phyloP scores from a whole-genome alignment of 2,329 filamentous ascomycete genomes.

The Penicillium sp. region DNA sequence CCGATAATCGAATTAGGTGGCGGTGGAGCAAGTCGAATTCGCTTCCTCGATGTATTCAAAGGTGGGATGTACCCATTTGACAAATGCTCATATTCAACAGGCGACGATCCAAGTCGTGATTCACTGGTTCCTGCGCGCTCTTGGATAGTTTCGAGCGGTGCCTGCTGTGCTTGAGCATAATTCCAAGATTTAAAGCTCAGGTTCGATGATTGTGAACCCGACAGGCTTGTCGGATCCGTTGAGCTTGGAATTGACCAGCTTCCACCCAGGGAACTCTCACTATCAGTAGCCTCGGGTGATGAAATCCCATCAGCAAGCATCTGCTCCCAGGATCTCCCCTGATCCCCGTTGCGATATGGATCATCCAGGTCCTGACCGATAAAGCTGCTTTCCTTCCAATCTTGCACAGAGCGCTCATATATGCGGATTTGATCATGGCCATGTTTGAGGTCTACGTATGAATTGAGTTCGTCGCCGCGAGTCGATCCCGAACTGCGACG shows the following conservation, averaged over 20 bases:
- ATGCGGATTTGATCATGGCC: background rate
- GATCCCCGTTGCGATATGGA: background rate
- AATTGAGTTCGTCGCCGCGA: background rate
- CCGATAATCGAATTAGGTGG: background rate
- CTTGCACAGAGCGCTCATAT: background rate
- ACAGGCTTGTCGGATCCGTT: background rate
- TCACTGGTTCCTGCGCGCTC: background rate
- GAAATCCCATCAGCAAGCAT: background rate
- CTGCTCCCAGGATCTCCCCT: background rate
- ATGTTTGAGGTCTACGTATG: background rate
- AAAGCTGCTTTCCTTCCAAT: background rate
- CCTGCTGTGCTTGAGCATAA: background rate
- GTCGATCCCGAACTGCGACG: background rate
- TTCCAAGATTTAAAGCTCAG: background rate
- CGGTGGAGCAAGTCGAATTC: background rate
- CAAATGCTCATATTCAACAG: no score
- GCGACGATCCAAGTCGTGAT: background rate
- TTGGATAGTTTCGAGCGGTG: background rate
- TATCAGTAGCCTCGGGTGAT: background rate
- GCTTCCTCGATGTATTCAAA: slow-evolving; percentile 1
- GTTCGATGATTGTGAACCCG: background rate
- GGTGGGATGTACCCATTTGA: background rate
- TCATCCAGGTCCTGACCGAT: background rate
- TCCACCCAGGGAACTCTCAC: background rate
- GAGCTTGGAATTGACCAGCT: slow-evolving; percentile 1